Base-by-base conservation (phyloP, 2,329 filamentous ascomycete genomes). In the Geosmithia putterillii region DNA sequence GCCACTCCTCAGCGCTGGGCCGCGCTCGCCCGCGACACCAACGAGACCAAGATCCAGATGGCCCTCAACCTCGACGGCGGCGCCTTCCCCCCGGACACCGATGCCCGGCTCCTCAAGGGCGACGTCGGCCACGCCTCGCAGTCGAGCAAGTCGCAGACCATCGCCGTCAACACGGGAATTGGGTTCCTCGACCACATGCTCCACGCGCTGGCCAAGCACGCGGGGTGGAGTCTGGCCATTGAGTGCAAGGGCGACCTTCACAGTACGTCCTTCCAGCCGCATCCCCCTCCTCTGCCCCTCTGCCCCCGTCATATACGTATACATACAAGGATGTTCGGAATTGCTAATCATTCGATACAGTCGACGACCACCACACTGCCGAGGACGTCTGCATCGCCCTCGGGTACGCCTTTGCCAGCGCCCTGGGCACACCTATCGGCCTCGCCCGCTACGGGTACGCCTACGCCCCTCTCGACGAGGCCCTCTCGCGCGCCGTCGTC, bases 111-210 rank as follows among this genome's bases (percentile, higher is more conserved):
- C 47, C 63, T 70, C 49, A 64, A 71, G 15, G 54, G 51, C 18
- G 76, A 76, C 46, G 76, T 76, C 46, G 71, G 72, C 45, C 92
- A 98, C 61, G 90, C 92, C 23, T 81, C 82, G 1, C 90, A 98
- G 65, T 71, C 79, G 50, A 90, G 85, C 52, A 80, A 83, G 52
- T 85, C 81, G 37, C 92, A 96, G 64, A 80, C 79, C 47, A 95
- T 96, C 59, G 79, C 79, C 57, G 74, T 96, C 51, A 81, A 86
- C 71, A 95, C 90, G 0, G 92, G 92, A 50, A 94, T 98, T 62
- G 92, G 92, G 46, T 98, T 98, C 66, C 73, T 98, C 45, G 92
- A 98, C 68, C 92, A 98, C 71, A 96, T 98, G 90, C 75, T 96
- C 42, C 92, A 98, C 65, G 92, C 92, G 6, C 74, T 96, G 44